A percentile compares a stretch with the other conserved stretches of the same genome.
phyloP scores from a whole-genome alignment of 345 rosid genomes.

The Ceriops tagal region DNA sequence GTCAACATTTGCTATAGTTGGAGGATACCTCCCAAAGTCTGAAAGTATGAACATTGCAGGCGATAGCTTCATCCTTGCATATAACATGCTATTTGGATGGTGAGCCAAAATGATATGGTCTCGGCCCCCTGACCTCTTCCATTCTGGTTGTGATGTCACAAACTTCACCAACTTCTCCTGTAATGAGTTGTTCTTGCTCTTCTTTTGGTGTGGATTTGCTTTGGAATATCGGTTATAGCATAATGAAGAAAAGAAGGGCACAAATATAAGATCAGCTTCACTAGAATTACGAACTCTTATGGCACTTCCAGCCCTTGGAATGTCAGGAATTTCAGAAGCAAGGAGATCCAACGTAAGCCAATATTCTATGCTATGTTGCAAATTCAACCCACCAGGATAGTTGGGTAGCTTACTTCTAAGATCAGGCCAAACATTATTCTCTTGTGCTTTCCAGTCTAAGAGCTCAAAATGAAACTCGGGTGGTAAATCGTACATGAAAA shows the following conservation, averaged over 20 bases:
- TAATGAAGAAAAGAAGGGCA: conserved; percentile 87
- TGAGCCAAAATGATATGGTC: conserved; percentile 86
- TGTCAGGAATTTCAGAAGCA: conserved; percentile 54
- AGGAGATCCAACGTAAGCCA: conserved; percentile 92
- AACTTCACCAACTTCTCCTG: conserved; percentile 64
- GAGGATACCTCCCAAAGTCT: conserved; percentile 93
- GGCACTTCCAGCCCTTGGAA: conserved; percentile 47
- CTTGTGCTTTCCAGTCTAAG: conserved; percentile 63
- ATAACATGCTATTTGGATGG: conserved; percentile 89
- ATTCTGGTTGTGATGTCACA: conserved; percentile 57
- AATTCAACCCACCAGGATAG: conserved; percentile 88
- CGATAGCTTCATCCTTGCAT: conserved; percentile 73
- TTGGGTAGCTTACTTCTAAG: conserved; percentile 46
- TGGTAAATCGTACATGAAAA: conserved; percentile 86
- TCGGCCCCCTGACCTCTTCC: conserved; percentile 75
- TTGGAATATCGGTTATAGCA: conserved; percentile 74
- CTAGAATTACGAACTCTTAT: conserved; percentile 73
- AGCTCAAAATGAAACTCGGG: conserved; percentile 86
- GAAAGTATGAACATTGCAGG: conserved; percentile 76
- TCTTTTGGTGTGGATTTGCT: conserved; percentile 52
- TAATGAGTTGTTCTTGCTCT: conserved; percentile 53
- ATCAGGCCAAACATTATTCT: conserved; percentile 75
- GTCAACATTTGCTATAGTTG: conserved; percentile 67
- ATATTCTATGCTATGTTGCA: conserved; percentile 93
- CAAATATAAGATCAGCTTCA: conserved; percentile 77